Evolutionary conservation across 1,284 basidiomycete species (phyloP), one percentile per base, ranked within the genome.

Genomic region (Ustilago cynodontis): DNA sequence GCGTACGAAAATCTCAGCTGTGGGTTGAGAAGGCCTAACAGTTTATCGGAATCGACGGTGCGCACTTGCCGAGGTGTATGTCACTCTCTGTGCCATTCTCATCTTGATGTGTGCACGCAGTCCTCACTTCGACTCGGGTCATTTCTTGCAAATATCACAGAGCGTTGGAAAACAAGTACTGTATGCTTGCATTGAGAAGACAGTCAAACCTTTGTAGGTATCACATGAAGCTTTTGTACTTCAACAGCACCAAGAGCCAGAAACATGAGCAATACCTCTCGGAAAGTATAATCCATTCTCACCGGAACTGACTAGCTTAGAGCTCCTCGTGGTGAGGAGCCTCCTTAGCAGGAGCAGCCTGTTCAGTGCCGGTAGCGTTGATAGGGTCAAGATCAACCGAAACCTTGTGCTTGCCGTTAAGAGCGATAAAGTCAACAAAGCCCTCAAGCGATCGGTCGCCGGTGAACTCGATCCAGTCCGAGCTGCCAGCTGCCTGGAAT

Each of bases 401-500:
- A 24, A 80, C 77, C 80, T 84, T 84, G 81, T 85, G 82, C 79
- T 79, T 80, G 55, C 77, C 84, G 65, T 85, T 82, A 31, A 74
- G 64, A 14, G 69, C 69, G 59, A 85, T 77, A 55, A 84, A 85
- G 37, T 85, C 84, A 57, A 81, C 75, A 65, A 85, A 82, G 59
- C 79, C 79, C 61, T 85, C 84, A 52, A 85, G 74, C 64, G 81
- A 79, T 56, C 84, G 80, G 70, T 85, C 84, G 59, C 84, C 84
- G 43, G 71, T 77, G 63, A 83, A 85, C 86, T 98, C 94, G 71
- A 98, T 88, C 88, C 95, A 98, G 65, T 93, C 91, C 67, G 89
- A 89, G 50, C 90, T 88, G 60, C 96, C 95, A 26, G 97, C 96
- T 11, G 92, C 90, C 88, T 95, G 94, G 90, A 99, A 97, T 87